A percentile compares a stretch with the other conserved stretches of the same genome.
Conservation (phyloP, 2,329 filamentous ascomycete genomes). For the Calonectria crousiana region DNA sequence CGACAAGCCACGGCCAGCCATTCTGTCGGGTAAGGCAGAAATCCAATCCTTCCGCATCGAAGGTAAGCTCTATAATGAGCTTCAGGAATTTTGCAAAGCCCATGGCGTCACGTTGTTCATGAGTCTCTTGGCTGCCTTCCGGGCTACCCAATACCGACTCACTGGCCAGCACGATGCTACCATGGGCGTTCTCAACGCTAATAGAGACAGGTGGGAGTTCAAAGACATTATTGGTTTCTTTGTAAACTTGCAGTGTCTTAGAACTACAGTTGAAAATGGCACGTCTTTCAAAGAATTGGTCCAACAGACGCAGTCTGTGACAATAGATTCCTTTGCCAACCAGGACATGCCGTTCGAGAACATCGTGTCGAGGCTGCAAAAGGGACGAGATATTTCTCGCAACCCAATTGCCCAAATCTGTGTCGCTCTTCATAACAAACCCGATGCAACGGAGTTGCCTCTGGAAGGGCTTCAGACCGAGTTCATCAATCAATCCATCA, state of each 20-base stretch:
- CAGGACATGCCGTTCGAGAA: not conserved
- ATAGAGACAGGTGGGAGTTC: constrained; percentile 30
- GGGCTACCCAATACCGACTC: constrained; percentile 39
- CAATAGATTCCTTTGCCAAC: not conserved
- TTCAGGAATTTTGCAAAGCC: not conserved
- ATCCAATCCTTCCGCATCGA: not conserved
- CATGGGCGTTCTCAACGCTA: constrained; percentile 37
- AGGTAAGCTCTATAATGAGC: not conserved
- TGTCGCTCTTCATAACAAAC: not conserved
- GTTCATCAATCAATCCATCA: not conserved
- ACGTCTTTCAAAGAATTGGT: not conserved
- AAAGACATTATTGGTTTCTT: constrained; percentile 42
- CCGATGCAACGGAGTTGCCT: not conserved
- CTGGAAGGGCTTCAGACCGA: not conserved
- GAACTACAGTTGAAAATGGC: constrained; percentile 23
- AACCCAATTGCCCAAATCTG: not conserved
- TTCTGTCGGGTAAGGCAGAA: not conserved
- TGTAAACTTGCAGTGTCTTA: constrained; percentile 39
- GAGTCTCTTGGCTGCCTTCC: constrained; percentile 38
- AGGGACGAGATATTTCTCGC: not conserved
- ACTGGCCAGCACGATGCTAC: constrained; percentile 37
- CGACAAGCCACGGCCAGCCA: not conserved
- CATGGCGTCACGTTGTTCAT: not conserved
- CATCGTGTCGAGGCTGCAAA: not conserved
- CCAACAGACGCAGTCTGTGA: not conserved